phyloP scores from a whole-genome alignment of 1,284 basidiomycete genomes.

The Marasmius tenuissimus region DNA sequence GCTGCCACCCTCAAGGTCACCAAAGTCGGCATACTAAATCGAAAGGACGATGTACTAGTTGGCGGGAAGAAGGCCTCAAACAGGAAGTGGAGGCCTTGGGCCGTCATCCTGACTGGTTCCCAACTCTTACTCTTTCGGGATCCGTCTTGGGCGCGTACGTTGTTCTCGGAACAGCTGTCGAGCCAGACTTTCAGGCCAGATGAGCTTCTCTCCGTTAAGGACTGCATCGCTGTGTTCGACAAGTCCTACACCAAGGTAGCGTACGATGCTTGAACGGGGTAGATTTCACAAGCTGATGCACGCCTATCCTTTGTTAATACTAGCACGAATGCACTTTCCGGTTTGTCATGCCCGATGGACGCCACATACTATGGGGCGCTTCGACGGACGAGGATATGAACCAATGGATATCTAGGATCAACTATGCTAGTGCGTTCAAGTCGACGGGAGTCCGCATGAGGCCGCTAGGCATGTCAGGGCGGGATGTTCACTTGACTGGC shows the following conservation, averaged over 20 bases:
- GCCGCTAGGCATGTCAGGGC: slow-evolving; percentile 64
- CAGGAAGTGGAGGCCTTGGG: slow-evolving; percentile 90
- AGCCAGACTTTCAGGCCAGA: slow-evolving; percentile 77
- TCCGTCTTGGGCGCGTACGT: slow-evolving; percentile 59
- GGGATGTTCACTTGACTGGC: slow-evolving; percentile 75
- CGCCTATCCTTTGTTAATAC: slow-evolving; percentile 13
- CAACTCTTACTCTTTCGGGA: slow-evolving; percentile 95
- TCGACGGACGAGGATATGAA: slow-evolving; percentile 77
- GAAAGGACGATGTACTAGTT: slow-evolving; percentile 82
- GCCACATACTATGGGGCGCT: slow-evolving; percentile 83
- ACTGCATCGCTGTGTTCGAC: slow-evolving; percentile 81
- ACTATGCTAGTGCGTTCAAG: slow-evolving; percentile 93
- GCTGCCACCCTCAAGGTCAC: slow-evolving; percentile 69
- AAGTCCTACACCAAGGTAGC: slow-evolving; percentile 72
- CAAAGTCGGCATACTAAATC: slow-evolving; percentile 80
- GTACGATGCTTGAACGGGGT: not conserved
- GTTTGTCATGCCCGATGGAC: slow-evolving; percentile 73
- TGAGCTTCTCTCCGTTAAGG: slow-evolving; percentile 80
- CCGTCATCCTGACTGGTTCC: slow-evolving; percentile 85
- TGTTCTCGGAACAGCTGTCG: slow-evolving; percentile 53
- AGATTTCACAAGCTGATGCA: not conserved
- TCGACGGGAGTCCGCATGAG: slow-evolving; percentile 86
- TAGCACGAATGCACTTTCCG: slow-evolving; percentile 79
- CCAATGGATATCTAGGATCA: slow-evolving; percentile 91
- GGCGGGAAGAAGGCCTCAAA: slow-evolving; percentile 75